phyloP scores from a whole-genome alignment of 805 yeast species.

The Schizosaccharomyces octosporus region DNA sequence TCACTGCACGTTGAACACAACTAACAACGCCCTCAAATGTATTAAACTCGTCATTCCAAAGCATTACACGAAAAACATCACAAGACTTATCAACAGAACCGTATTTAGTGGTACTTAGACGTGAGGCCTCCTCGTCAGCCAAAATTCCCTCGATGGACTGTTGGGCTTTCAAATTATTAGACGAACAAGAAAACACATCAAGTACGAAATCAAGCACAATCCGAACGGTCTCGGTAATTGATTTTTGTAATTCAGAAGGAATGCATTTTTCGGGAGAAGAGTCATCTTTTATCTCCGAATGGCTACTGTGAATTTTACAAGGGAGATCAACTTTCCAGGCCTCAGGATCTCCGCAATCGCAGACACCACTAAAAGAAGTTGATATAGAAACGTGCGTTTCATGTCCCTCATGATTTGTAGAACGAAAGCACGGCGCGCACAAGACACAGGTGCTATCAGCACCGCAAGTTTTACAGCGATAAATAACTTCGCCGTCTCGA shows the following conservation, averaged over 20 bases:
- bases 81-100: background rate
- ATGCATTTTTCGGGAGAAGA: constrained; percentile 43
- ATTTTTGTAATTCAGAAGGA: constrained; percentile 21
- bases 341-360: constrained; percentile 84
- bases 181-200: constrained; percentile 22
- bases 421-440: constrained; percentile 52
- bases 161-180: constrained; percentile 4
- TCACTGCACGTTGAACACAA: constrained; percentile 31
- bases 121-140: constrained; percentile 24
- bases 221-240: constrained; percentile 21
- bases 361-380: constrained; percentile 49
- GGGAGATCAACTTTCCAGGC: background rate
- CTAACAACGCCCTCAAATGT: constrained; percentile 53
- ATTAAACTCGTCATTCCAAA: constrained; percentile 60
- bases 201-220: constrained; percentile 31
- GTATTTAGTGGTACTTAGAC: background rate
- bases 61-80: constrained; percentile 15
- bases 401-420: constrained; percentile 48
- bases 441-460: constrained; percentile 65
- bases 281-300: background rate
- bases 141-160: constrained; percentile 12
- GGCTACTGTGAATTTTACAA: background rate
- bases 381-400: constrained; percentile 37
- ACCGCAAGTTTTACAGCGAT: constrained; percentile 42
- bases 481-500: constrained; percentile 57